Evolutionary conservation across 768 basidiomycete genomes (phyloP).

Genomic region (Plicaturopsis crispa): DNA sequence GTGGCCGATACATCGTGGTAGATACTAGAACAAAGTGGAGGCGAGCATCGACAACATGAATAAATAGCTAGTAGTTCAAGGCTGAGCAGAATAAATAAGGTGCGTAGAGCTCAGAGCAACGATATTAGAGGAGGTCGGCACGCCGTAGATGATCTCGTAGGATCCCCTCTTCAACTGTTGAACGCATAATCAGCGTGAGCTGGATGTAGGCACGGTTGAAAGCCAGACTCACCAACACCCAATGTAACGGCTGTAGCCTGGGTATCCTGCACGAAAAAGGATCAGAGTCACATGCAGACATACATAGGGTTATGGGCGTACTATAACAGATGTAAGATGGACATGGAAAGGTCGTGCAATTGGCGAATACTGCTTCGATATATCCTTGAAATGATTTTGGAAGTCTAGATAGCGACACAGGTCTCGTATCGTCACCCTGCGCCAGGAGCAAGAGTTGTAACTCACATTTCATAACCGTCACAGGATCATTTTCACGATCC

Average conservation of each 20-base stretch:
- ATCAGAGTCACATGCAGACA: conserved; percentile 5
- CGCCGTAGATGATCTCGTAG: conserved; percentile 61
- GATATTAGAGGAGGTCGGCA: conserved; percentile 57
- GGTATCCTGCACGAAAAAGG: conserved; percentile 46
- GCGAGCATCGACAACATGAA: too few relatives aligned
- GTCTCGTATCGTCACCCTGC: background rate
- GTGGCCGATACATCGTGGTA: too few relatives aligned
- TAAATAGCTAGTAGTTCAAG: too few relatives aligned
- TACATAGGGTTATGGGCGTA: conserved; percentile 28
- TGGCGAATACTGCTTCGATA: conserved; percentile 54
- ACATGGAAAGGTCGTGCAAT: conserved; percentile 60
- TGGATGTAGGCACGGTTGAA: conserved; percentile 1
- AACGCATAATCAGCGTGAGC: conserved; percentile 2
- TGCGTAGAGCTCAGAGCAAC: too few relatives aligned
- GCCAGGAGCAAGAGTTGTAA: conserved; percentile 8
- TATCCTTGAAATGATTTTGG: conserved; percentile 74
- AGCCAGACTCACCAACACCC: conserved; percentile 43
- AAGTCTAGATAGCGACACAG: conserved; percentile 42
- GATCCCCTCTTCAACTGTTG: conserved; percentile 63
- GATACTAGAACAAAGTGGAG: too few relatives aligned
- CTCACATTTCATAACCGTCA: conserved; percentile 66
- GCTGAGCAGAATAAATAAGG: too few relatives aligned
- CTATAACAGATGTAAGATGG: conserved; percentile 73
- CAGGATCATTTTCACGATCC: conserved; percentile 61
- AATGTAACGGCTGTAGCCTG: conserved; percentile 67